Conservation (phyloP, 805 yeast species). For the Candida maesae region DNA sequence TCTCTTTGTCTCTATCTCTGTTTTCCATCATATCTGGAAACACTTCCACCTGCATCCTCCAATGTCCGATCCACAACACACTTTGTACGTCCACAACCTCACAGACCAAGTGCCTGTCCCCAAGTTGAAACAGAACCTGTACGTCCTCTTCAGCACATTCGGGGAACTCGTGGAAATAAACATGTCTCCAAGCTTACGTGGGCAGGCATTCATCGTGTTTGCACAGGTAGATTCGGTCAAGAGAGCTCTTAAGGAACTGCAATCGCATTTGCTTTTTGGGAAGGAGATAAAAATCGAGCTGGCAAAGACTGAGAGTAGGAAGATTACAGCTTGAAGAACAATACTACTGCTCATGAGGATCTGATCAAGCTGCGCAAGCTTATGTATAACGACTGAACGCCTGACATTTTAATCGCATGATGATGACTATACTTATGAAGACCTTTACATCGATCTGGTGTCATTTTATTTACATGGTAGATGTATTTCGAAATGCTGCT, state of each 20-base stretch:
- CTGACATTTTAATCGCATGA: too few relatives aligned
- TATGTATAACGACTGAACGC: neutral
- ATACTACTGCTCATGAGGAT: too few relatives aligned
- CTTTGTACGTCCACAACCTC: slow-evolving; percentile 57
- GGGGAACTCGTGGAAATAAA: slow-evolving; percentile 61
- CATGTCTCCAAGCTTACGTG: slow-evolving; percentile 45
- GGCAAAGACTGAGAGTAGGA: slow-evolving; percentile 33
- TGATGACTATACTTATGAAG: too few relatives aligned
- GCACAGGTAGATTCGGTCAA: slow-evolving; percentile 47
- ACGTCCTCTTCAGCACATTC: slow-evolving; percentile 54
- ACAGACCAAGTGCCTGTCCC: slow-evolving; percentile 49
- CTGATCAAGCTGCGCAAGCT: too few relatives aligned
- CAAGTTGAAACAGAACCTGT: slow-evolving; percentile 49
- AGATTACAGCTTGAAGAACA: neutral
- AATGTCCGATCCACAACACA: slow-evolving; percentile 19
- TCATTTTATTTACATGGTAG: slow-evolving; percentile 5
- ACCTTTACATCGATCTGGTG: too few relatives aligned
- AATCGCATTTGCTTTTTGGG: slow-evolving; percentile 49
- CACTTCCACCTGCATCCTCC: neutral
- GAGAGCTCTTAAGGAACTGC: slow-evolving; percentile 44
- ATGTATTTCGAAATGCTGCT: too few relatives aligned
- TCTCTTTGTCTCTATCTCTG: too few relatives aligned
- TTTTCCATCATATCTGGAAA: too few relatives aligned
- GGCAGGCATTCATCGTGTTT: slow-evolving; percentile 64
- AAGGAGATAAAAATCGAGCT: slow-evolving; percentile 45